Evolutionary conservation across 225 moss, liverwort and hornwort genomes (phyloP).

Genomic region (Marchantia polymorpha): DNA sequence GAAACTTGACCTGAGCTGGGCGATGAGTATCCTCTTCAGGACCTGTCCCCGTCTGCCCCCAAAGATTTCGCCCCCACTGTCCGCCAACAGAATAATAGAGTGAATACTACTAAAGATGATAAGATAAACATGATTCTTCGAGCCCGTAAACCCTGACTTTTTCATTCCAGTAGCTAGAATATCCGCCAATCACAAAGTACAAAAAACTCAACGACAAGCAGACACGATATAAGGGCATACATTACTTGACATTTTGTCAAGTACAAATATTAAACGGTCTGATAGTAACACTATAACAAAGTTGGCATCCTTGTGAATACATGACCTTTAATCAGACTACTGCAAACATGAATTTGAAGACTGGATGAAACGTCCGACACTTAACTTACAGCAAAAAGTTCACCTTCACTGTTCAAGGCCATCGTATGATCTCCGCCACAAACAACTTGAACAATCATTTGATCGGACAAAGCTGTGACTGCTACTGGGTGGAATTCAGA

Average conservation of each 20-base stretch:
- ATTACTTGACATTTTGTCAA: background rate
- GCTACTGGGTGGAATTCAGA: slow-evolving; percentile 40
- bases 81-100: background rate
- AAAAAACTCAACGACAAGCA: background rate
- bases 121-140: no score
- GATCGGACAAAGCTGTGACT: slow-evolving; percentile 56
- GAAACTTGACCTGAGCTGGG: slow-evolving; percentile 47
- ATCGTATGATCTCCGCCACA: slow-evolving; percentile 81
- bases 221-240: background rate
- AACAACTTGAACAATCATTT: slow-evolving; percentile 54
- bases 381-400: slow-evolving; percentile 61
- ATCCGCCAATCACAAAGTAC: no score
- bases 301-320: background rate
- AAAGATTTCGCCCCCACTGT: slow-evolving; percentile 76
- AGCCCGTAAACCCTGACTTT: background rate
- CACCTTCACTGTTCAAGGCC: slow-evolving; percentile 53
- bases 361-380: slow-evolving; percentile 7
- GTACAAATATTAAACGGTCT: background rate
- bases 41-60: slow-evolving; percentile 69
- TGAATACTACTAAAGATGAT: no score
- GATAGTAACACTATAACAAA: background rate
- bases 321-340: background rate
- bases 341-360: background rate
- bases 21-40: slow-evolving; percentile 48
- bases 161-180: background rate